Percentiles rank a stretch among this genome's conserved stretches.
phyloP scores from a whole-genome alignment of 805 yeast species.

The Candida awuae region DNA sequence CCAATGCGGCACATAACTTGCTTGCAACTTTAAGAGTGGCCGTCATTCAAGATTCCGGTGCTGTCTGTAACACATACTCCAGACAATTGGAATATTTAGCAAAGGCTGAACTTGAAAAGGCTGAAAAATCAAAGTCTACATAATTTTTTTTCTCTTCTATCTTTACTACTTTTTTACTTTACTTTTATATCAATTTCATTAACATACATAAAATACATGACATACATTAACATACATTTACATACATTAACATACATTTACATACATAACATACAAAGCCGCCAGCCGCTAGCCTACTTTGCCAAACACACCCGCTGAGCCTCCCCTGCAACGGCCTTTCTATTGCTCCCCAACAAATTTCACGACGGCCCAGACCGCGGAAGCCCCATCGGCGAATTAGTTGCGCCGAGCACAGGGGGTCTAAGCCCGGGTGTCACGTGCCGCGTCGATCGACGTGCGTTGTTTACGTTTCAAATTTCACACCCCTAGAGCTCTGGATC shows the following conservation, averaged over 20 bases:
- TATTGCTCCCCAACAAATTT: no score
- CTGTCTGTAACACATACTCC: constrained; percentile 45
- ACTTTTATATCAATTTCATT: background rate
- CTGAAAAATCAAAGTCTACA: constrained; percentile 3
- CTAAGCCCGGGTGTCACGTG: no score
- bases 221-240: background rate
- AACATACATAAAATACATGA: background rate
- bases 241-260: background rate
- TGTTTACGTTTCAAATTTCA: no score
- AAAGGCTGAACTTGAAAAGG: constrained; percentile 11
- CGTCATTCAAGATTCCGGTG: constrained; percentile 61
- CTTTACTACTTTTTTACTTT: background rate
- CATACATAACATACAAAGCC: no score
- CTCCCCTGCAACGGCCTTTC: no score
- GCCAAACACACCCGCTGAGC: no score
- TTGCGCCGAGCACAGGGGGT: no score
- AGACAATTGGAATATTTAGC: constrained; percentile 33
- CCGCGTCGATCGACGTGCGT: no score
- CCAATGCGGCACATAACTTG: constrained; percentile 79
- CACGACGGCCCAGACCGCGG: no score
- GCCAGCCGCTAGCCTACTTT: no score
- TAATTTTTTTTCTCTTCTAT: background rate
- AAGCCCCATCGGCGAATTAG: no score
- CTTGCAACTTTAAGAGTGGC: constrained; percentile 80
- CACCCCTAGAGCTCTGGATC: no score